Base-by-base conservation (phyloP, 768 basidiomycete genomes). In the Phanerodontia chrysosporium region DNA sequence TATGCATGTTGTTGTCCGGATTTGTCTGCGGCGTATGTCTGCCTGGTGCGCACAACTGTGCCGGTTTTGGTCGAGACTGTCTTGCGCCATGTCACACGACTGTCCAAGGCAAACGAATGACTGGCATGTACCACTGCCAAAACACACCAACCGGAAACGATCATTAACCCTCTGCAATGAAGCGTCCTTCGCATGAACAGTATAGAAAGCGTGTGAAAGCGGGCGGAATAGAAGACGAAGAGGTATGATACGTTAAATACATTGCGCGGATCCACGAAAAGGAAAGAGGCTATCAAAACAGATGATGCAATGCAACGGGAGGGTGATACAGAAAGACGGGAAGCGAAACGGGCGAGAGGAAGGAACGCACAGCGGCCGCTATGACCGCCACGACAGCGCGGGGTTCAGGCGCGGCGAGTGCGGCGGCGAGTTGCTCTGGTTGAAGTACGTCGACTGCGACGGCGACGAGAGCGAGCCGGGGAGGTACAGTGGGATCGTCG, bases 401-500 rank as follows among this genome's bases (percentile, higher is more conserved):
- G 70, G 70, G 51, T 71, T 71, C 44, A 71, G 62, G 14, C 66
- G 68, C 0, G 75, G 75, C 13, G 75, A 76, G 52, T 71, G 71
- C 46, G 75, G 74, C 16, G 74, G 76, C 9, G 73, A 75, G 45
- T 70, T 68, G 46, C 68, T 67, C 64, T 73, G 67, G 45, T 70
- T 66, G 61, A 70, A 70, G 62, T 75, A 72, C 49, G 72, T 69
- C 55, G 75, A 66, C 49, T 72, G 69, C 35, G 73, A 68, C 10
- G 76, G 76, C 24, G 76, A 77, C n/a, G 72, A 67, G 18, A 78
- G 64, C 27, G 72, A 73, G 21, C 73, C 77, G 51, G 86, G 81
- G 25, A 85, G 80, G 70, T 85, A 89, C 18, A 90, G 75, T 10
- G 86, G 85, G 18, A 90, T 80, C 0, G 89, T 90, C 8, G 89